Percentiles rank a stretch among this genome's conserved stretches.
phyloP scores from a whole-genome alignment of 331 rosid genomes.

The Rosa hybrid region DNA sequence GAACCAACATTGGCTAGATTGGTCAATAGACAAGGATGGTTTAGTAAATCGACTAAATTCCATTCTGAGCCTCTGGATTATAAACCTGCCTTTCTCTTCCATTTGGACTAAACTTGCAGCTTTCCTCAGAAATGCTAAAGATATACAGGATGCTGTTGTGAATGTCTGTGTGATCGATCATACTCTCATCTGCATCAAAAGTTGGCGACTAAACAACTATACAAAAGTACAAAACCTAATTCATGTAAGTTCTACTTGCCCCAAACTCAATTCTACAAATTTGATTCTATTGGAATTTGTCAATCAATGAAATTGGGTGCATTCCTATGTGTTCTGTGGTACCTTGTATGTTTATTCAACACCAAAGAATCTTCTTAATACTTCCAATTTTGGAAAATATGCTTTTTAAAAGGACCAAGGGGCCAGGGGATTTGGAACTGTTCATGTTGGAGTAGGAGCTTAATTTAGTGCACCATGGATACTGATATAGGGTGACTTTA shows the following conservation, averaged over 20 bases:
- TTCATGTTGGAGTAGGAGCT: not conserved
- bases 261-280: not conserved
- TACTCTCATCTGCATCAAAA: not conserved
- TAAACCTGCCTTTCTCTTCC: not conserved
- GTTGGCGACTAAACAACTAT: not conserved
- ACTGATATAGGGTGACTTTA: not conserved
- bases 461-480: not conserved
- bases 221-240: not conserved
- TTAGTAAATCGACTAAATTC: not conserved
- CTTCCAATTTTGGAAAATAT: not conserved
- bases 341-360: not conserved
- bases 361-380: too few species aligned
- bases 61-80: not conserved
- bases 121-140: not conserved
- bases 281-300: not conserved
- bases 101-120: not conserved
- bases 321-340: not conserved
- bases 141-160: not conserved
- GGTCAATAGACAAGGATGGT: not conserved
- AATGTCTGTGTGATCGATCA: not conserved
- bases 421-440: not conserved
- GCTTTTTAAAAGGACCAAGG: too few species aligned
- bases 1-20: not conserved
- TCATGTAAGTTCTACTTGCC: not conserved
- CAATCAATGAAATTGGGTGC: not conserved